phyloP scores from a whole-genome alignment of 208 protist genomes.

The Zelonia costaricensis region DNA sequence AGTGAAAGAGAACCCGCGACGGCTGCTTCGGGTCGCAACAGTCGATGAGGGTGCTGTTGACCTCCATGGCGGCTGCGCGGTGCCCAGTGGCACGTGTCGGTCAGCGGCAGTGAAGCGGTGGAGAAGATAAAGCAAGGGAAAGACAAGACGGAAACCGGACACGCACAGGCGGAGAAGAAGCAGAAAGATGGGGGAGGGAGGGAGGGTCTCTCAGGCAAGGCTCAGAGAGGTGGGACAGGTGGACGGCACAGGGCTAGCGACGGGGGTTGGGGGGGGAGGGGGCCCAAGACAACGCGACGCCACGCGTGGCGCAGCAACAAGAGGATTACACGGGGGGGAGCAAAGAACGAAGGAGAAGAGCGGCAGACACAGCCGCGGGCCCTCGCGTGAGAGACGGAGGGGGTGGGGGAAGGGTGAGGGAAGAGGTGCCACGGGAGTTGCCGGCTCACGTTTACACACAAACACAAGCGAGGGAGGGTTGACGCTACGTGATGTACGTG shows the following conservation, averaged over 20 bases:
- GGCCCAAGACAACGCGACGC: too few species aligned
- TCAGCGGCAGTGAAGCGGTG: not conserved
- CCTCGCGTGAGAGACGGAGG: not conserved
- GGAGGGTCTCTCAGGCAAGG: too few species aligned
- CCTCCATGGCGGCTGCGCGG: slow-evolving; percentile 52
- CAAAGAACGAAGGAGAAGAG: not conserved
- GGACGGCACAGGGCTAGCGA: not conserved
- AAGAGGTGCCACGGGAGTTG: not conserved
- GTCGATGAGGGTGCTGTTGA: slow-evolving; percentile 85
- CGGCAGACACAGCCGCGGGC: too few species aligned
- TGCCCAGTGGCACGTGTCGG: not conserved
- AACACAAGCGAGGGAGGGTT: too few species aligned
- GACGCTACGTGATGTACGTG: too few species aligned
- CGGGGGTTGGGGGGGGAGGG: too few species aligned
- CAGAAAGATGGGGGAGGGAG: slow-evolving; percentile 1
- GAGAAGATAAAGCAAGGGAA: not conserved
- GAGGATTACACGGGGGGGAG: not conserved
- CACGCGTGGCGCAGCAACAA: too few species aligned
- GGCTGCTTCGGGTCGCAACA: slow-evolving; percentile 56
- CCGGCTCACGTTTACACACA: too few species aligned
- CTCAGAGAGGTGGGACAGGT: too few species aligned
- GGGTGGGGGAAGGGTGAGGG: not conserved
- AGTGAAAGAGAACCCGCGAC: slow-evolving; percentile 54
- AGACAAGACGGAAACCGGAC: not conserved
- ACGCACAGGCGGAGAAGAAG: slow-evolving; percentile 1